Percentiles rank a stretch among this genome's conserved stretches.
phyloP scores from a whole-genome alignment of 2,329 filamentous ascomycete species.

The Sclerotinia nivalis region DNA sequence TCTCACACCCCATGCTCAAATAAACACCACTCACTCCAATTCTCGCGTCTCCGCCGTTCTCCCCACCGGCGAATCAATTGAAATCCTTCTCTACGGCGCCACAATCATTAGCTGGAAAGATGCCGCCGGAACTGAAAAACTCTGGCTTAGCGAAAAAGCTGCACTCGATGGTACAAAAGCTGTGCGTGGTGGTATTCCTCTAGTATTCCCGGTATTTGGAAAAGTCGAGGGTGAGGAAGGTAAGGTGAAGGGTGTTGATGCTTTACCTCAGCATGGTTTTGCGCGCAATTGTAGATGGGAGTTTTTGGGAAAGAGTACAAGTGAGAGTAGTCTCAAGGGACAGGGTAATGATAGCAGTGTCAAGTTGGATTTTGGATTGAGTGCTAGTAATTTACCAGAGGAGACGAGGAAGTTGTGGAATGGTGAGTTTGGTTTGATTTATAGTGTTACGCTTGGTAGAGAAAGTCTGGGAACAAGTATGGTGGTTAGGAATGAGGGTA shows the following conservation, averaged over 20 bases:
- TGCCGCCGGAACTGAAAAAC: constrained; percentile 72
- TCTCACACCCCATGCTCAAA: constrained; percentile 71
- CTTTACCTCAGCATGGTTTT: constrained; percentile 89
- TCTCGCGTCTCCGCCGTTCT: constrained; percentile 75
- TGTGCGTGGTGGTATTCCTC: constrained; percentile 85
- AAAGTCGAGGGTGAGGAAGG: constrained; percentile 73
- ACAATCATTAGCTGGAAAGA: constrained; percentile 95
- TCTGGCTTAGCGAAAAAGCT: constrained; percentile 81
- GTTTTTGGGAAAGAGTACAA: constrained; percentile 86
- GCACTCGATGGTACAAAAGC: constrained; percentile 84
- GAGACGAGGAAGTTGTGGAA: constrained; percentile 75
- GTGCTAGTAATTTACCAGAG: constrained; percentile 67
- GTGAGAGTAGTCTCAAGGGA: constrained; percentile 39
- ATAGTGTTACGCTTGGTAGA: constrained; percentile 82
- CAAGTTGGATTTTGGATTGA: constrained; percentile 95
- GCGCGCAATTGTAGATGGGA: constrained; percentile 90
- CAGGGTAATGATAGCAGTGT: constrained; percentile 63
- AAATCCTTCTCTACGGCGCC: constrained; percentile 86
- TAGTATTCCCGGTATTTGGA: constrained; percentile 96
- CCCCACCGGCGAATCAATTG: constrained; percentile 82
- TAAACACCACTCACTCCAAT: constrained; percentile 71
- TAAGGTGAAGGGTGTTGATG: constrained; percentile 63
- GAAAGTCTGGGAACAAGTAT: constrained; percentile 77
- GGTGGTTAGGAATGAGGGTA: constrained; percentile 85
- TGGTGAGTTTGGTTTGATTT: constrained; percentile 84